phyloP scores from a whole-genome alignment of 2,329 filamentous ascomycete species.

The Diplodia sapinea region DNA sequence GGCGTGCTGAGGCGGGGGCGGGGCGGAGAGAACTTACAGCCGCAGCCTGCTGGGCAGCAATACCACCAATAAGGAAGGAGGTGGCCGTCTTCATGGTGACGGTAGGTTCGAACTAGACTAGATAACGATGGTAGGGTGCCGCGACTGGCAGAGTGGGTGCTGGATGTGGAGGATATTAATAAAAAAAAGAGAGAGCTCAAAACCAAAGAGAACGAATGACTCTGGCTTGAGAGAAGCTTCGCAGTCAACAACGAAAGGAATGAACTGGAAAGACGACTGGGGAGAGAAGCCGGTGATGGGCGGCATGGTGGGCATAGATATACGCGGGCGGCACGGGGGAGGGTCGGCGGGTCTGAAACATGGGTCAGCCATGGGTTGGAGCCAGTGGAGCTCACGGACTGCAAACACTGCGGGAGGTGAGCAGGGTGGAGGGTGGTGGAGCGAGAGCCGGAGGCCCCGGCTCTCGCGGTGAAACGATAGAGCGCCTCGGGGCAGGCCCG shows the following conservation, averaged over 20 bases:
- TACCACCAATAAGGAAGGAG: conserved; percentile 54
- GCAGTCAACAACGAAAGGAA: conserved; percentile 24
- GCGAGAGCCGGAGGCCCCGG: conserved; percentile 6
- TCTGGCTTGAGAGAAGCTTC: conserved; percentile 37
- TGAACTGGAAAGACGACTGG: conserved; percentile 16
- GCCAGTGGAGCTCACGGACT: not conserved
- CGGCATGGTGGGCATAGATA: conserved; percentile 21
- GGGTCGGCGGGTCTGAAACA: conserved; percentile 15
- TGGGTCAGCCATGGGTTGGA: not conserved
- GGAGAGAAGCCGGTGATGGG: not conserved
- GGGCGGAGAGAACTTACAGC: conserved; percentile 45
- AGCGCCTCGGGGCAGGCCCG: conserved; percentile 6
- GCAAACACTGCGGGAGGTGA: conserved; percentile 20
- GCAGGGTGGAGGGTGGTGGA: not conserved
- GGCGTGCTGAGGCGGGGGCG: conserved; percentile 15
- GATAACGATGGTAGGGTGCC: conserved; percentile 22
- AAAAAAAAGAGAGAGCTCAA: conserved; percentile 40
- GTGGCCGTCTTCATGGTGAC: conserved; percentile 51
- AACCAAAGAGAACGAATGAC: conserved; percentile 48
- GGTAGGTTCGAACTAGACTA: conserved; percentile 34
- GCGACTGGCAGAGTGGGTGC: conserved; percentile 38
- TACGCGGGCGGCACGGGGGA: not conserved
- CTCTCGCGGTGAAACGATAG: conserved; percentile 24
- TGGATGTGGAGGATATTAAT: conserved; percentile 28
- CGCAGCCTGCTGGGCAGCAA: conserved; percentile 54